Evolutionary conservation across 352 stramenopile species (phyloP).

Genomic region (Phytophthora palmivora): DNA sequence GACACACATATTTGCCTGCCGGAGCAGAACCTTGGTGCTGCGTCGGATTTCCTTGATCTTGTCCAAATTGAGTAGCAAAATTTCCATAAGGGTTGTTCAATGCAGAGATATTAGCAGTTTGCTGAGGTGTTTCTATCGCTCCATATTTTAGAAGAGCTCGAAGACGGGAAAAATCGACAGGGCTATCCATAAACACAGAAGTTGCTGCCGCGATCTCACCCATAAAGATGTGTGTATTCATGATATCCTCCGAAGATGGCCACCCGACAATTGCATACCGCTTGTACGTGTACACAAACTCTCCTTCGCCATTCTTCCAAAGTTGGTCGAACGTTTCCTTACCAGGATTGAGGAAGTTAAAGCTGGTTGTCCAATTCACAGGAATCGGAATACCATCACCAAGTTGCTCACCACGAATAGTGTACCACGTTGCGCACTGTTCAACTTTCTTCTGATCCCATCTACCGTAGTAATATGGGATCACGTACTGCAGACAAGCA

Average conservation of each 20-base stretch:
- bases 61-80: too few species aligned
- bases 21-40: background rate
- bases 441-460: constrained; percentile 14
- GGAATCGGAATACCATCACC: background rate
- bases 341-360: constrained; percentile 19
- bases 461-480: background rate
- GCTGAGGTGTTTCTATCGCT: background rate
- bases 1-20: background rate
- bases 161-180: constrained; percentile 4
- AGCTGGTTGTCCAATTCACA: background rate
- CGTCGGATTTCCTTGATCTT: background rate
- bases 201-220: constrained; percentile 6
- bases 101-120: background rate
- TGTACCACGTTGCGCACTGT: constrained; percentile 8
- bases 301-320: constrained; percentile 16
- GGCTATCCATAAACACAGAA: constrained; percentile 12
- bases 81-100: background rate
- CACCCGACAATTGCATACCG: constrained; percentile 20
- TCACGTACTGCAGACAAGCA: constrained; percentile 8
- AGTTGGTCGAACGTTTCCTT: constrained; percentile 12
- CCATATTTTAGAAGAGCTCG: constrained; percentile 8
- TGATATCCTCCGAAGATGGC: constrained; percentile 5
- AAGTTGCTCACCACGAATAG: constrained; percentile 11
- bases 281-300: constrained; percentile 11
- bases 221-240: constrained; percentile 11